Percentiles rank a stretch among this genome's conserved stretches.
These are phyloP conservation scores for Podospora conica DNA, from an alignment of 495 filamentous ascomycete species.

Conservation along the genomic window DNA sequence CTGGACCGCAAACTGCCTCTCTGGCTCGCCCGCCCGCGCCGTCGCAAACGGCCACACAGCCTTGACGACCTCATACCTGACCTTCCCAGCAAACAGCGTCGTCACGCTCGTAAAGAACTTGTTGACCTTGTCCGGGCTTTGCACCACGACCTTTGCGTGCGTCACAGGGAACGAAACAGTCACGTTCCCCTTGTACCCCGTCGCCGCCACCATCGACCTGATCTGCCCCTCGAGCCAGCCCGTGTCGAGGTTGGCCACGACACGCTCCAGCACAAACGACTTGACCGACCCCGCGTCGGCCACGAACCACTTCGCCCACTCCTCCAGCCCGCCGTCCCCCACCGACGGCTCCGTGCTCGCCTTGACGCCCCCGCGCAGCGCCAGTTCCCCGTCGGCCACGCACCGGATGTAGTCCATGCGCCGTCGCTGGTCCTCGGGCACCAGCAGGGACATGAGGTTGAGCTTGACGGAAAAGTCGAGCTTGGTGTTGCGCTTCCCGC, in stretches of 20 bases:
- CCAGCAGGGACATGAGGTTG: conserved; percentile 47
- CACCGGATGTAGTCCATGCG: conserved; percentile 49
- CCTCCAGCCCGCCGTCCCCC: conserved; percentile 38
- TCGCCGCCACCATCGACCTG: conserved; percentile 39
- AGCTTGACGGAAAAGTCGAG: conserved; percentile 47
- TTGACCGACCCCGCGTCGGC: conserved; percentile 42
- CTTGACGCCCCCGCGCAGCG: conserved; percentile 41
- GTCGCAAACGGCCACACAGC: conserved; percentile 45
- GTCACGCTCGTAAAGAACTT: conserved; percentile 40
- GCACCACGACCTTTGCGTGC: conserved; percentile 42
- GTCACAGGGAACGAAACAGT: conserved; percentile 46
- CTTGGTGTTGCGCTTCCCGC: conserved; percentile 29
- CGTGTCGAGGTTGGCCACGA: conserved; percentile 46
- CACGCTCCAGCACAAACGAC: conserved; percentile 43
- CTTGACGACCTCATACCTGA: conserved; percentile 45
- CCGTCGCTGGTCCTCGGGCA: conserved; percentile 32
- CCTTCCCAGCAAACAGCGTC: conserved; percentile 38
- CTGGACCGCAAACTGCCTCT: conserved; percentile 39
- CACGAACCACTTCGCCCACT: conserved; percentile 44
- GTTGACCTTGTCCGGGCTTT: conserved; percentile 42
- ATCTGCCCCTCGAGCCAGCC: conserved; percentile 48
- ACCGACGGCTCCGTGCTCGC: conserved; percentile 33
- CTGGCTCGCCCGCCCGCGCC: conserved; percentile 31
- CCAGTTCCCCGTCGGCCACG: conserved; percentile 42
- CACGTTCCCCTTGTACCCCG: conserved; percentile 44